Evolutionary conservation across 2,329 filamentous ascomycete genomes (phyloP).

Genomic region (Fusarium torulosum): DNA sequence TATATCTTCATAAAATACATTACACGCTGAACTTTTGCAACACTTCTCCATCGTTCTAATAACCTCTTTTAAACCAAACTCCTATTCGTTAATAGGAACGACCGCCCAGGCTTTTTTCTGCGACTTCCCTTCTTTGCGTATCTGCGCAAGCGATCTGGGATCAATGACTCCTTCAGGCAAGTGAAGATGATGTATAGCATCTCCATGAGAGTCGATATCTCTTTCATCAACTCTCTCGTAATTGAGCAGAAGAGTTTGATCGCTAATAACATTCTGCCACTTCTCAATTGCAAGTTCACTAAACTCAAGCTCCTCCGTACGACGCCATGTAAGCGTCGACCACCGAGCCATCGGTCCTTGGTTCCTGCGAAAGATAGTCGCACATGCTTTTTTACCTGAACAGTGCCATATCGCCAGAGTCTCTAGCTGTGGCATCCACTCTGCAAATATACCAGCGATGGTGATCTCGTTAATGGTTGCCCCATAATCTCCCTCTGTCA

Average conservation of each 20-base stretch:
- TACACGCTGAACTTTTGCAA: neutral
- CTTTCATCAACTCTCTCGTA: neutral
- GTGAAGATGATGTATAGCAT: slow-evolving; percentile 15
- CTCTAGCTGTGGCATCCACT: slow-evolving; percentile 3
- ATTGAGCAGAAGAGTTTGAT: neutral
- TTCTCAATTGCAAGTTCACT: neutral
- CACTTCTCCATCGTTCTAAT: neutral
- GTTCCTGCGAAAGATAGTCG: slow-evolving; percentile 2
- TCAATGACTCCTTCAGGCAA: slow-evolving; percentile 11
- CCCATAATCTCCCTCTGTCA: neutral
- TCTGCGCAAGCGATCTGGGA: slow-evolving; percentile 7
- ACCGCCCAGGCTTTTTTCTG: neutral
- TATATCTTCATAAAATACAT: slow-evolving; percentile 7
- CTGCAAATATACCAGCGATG: neutral
- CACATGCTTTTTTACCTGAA: neutral
- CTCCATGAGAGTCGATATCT: slow-evolving; percentile 11
- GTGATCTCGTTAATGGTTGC: neutral
- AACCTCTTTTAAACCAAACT: neutral
- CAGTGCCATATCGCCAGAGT: neutral
- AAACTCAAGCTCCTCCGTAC: slow-evolving; percentile 9
- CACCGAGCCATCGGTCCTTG: neutral
- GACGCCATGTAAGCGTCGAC: slow-evolving; percentile 9
- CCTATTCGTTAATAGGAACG: neutral
- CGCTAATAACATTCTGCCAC: neutral
- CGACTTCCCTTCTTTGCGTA: slow-evolving; percentile 6